Evolutionary conservation across 768 basidiomycete species (phyloP).

Genomic region (Roridomyces roridus): DNA sequence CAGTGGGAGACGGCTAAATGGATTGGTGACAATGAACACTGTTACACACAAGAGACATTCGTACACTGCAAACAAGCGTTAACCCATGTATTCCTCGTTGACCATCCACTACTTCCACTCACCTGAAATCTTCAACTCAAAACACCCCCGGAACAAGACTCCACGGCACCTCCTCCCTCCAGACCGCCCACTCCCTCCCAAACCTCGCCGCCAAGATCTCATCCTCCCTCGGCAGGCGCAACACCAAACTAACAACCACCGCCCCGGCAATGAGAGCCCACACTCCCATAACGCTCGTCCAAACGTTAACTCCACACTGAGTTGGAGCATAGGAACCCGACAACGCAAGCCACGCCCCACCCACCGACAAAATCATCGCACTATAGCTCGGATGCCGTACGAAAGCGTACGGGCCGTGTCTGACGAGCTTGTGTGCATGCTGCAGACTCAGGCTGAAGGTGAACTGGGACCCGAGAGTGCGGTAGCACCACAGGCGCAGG

Average conservation of each 20-base stretch:
- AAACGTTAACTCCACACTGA: slow-evolving; percentile 36
- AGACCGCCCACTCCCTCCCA: slow-evolving; percentile 37
- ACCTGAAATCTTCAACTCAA: no score
- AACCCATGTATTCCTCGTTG: no score
- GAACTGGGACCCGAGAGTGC: slow-evolving; percentile 42
- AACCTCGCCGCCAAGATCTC: slow-evolving; percentile 37
- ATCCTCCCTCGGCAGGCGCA: slow-evolving; percentile 42
- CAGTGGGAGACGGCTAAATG: no score
- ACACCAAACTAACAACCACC: slow-evolving; percentile 32
- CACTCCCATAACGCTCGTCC: slow-evolving; percentile 28
- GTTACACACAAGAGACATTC: no score
- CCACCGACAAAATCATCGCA: slow-evolving; percentile 37
- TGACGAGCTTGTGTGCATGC: slow-evolving; percentile 40
- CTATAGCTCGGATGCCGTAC: slow-evolving; percentile 49
- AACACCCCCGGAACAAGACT: slow-evolving; percentile 1
- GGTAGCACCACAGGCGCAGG: slow-evolving; percentile 40
- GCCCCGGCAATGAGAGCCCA: slow-evolving; percentile 33
- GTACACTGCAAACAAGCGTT: no score
- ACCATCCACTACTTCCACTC: no score
- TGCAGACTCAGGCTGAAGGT: slow-evolving; percentile 45
- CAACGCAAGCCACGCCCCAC: slow-evolving; percentile 32
- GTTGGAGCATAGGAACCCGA: slow-evolving; percentile 41
- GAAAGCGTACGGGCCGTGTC: slow-evolving; percentile 40
- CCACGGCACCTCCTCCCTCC: slow-evolving; percentile 39
- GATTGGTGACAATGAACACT: no score